These are phyloP conservation scores for Rhizoclosmatium globosum DNA, from an alignment of 192 early-diverging fungal genomes.

Conservation along the genomic window DNA sequence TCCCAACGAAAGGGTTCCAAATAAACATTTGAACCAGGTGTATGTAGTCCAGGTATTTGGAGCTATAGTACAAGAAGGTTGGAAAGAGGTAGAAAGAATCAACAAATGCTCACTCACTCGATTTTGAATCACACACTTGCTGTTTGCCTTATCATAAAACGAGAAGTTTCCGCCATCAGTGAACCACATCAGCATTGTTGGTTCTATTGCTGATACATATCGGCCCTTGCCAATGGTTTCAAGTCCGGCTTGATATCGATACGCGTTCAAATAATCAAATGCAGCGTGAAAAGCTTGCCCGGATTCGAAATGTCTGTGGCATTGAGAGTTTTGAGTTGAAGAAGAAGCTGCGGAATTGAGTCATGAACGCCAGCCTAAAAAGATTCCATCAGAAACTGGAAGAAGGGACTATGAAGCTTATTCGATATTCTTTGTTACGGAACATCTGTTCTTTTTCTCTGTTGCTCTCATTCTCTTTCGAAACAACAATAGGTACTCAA, in stretches of 20 bases:
- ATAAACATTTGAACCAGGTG: slow-evolving; percentile 72
- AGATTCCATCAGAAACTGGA: slow-evolving; percentile 50
- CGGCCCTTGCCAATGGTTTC: slow-evolving; percentile 79
- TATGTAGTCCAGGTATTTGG: slow-evolving; percentile 68
- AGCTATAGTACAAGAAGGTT: slow-evolving; percentile 50
- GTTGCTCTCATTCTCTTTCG: not conserved
- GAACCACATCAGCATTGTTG: slow-evolving; percentile 79
- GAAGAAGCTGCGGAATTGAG: slow-evolving; percentile 48
- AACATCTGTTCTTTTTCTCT: not conserved
- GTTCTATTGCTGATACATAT: slow-evolving; percentile 70
- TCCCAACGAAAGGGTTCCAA: slow-evolving; percentile 88
- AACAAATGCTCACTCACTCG: slow-evolving; percentile 16
- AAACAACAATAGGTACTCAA: not conserved
- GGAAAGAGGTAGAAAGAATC: not conserved
- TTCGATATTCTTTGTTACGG: not conserved
- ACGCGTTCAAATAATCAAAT: slow-evolving; percentile 75
- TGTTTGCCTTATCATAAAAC: slow-evolving; percentile 21
- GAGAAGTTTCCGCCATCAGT: slow-evolving; percentile 74
- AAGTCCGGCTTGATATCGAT: slow-evolving; percentile 66
- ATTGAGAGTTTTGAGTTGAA: slow-evolving; percentile 68
- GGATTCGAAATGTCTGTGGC: slow-evolving; percentile 71
- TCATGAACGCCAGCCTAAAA: slow-evolving; percentile 34
- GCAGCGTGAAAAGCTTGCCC: slow-evolving; percentile 69
- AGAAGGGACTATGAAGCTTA: slow-evolving; percentile 22
- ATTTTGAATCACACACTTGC: slow-evolving; percentile 36